phyloP scores from a whole-genome alignment of 225 moss, liverwort and hornwort species.

The Pseudisothecium myosuroides region DNA sequence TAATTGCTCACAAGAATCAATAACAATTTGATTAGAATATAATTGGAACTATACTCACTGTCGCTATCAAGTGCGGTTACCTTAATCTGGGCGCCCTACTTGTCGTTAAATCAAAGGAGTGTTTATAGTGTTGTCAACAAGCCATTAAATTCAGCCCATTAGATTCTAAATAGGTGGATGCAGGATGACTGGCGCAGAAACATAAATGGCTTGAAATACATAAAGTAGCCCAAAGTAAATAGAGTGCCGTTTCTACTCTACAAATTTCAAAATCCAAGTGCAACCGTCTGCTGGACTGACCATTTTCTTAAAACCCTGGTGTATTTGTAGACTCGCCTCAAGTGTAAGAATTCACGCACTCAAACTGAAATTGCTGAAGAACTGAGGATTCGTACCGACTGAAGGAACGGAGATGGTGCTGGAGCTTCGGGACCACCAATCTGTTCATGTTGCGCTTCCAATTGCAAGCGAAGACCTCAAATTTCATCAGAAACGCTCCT shows the following conservation, averaged over 20 bases:
- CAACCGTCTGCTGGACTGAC: background rate
- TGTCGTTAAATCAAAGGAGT: background rate
- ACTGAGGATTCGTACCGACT: background rate
- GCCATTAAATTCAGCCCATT: background rate
- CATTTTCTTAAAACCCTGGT: background rate
- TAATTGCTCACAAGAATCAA: background rate
- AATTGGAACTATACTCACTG: background rate
- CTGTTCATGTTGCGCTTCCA: slow-evolving; percentile 16
- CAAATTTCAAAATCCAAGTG: background rate
- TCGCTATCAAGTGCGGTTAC: too few relatives aligned
- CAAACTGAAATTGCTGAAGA: background rate
- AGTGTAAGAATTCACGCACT: background rate
- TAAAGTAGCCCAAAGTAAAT: background rate
- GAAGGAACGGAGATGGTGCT: background rate
- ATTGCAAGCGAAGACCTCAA: background rate
- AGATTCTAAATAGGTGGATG: background rate
- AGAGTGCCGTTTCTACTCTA: background rate
- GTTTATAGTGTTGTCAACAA: background rate
- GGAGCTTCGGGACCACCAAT: slow-evolving; percentile 15
- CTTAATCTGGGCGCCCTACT: background rate
- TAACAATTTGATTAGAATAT: background rate
- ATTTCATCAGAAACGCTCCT: background rate
- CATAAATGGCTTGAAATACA: background rate
- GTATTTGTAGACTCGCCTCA: background rate
- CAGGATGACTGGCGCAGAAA: background rate